Conservation (phyloP, 1,284 basidiomycete species). For the Ganoderma sinense region DNA sequence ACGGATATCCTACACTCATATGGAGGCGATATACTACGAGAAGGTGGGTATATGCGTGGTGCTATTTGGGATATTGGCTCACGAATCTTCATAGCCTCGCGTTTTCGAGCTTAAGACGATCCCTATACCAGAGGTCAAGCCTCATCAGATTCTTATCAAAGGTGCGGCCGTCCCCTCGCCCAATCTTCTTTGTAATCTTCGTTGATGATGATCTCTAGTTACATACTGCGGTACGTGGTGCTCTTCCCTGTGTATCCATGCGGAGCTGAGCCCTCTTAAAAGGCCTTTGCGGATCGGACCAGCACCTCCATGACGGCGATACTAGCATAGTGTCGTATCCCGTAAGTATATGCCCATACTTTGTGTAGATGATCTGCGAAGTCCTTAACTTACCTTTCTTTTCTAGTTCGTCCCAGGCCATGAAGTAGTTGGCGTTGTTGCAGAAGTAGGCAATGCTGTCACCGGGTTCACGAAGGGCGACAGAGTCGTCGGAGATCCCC, state of each 20-base stretch:
- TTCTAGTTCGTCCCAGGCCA: slow-evolving; percentile 78
- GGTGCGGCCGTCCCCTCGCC: slow-evolving; percentile 44
- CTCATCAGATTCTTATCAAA: slow-evolving; percentile 77
- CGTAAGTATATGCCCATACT: slow-evolving; percentile 4
- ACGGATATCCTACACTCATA: background rate
- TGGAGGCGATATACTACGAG: slow-evolving; percentile 65
- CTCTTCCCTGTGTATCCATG: background rate
- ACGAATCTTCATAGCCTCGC: slow-evolving; percentile 52
- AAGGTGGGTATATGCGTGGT: slow-evolving; percentile 21
- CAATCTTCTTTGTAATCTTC: background rate
- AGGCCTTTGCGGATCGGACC: background rate
- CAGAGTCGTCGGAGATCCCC: slow-evolving; percentile 78
- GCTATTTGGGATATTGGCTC: background rate
- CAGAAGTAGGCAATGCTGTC: slow-evolving; percentile 76
- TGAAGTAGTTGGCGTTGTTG: slow-evolving; percentile 77
- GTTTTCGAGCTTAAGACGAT: slow-evolving; percentile 70
- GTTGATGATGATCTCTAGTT: background rate
- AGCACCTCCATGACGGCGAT: background rate
- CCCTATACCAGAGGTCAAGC: slow-evolving; percentile 65
- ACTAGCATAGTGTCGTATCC: background rate
- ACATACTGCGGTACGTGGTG: background rate
- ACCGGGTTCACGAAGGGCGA: slow-evolving; percentile 75
- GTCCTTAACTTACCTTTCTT: background rate
- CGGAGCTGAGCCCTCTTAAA: background rate
- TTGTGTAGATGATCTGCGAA: background rate